Evolutionary conservation across 768 basidiomycete genomes (phyloP).

Genomic region (Russula lepida): DNA sequence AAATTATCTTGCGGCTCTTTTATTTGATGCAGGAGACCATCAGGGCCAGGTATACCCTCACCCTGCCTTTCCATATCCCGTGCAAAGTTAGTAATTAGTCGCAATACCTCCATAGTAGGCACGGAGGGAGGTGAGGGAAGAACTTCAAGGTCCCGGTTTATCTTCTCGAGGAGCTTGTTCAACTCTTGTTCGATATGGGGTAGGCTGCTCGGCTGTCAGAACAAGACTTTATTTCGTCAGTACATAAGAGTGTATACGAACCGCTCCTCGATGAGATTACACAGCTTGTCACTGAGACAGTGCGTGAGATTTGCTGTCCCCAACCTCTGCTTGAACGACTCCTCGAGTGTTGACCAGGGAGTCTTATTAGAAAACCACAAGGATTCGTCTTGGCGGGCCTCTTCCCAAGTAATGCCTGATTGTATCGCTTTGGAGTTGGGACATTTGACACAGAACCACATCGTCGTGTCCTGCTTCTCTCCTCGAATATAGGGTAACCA

Average conservation of each 20-base stretch:
- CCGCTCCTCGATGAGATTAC: slow-evolving; percentile 55
- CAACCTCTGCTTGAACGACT: slow-evolving; percentile 42
- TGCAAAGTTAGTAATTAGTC: slow-evolving; percentile 39
- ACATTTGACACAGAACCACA: slow-evolving; percentile 45
- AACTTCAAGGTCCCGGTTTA: slow-evolving; percentile 27
- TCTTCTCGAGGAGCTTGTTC: slow-evolving; percentile 34
- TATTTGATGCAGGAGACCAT: background rate
- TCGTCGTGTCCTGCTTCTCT: slow-evolving; percentile 40
- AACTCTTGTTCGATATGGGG: slow-evolving; percentile 57
- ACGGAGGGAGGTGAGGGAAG: slow-evolving; percentile 52
- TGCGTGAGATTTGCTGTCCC: slow-evolving; percentile 50
- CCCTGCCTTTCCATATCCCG: slow-evolving; percentile 20
- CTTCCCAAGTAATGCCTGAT: slow-evolving; percentile 45
- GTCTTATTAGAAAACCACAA: slow-evolving; percentile 44
- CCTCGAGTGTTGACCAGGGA: slow-evolving; percentile 50
- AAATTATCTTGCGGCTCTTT: background rate
- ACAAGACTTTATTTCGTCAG: background rate
- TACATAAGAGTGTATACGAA: slow-evolving; percentile 24
- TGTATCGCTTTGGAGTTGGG: slow-evolving; percentile 42
- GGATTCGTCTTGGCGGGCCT: slow-evolving; percentile 50
- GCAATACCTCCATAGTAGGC: slow-evolving; percentile 46
- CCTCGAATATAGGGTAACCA: slow-evolving; percentile 55
- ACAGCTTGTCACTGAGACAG: slow-evolving; percentile 50
- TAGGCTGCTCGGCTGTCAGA: slow-evolving; percentile 34
- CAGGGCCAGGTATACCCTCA: background rate